phyloP scores from a whole-genome alignment of 805 yeast species.

The Saturnispora serradocipensis region DNA sequence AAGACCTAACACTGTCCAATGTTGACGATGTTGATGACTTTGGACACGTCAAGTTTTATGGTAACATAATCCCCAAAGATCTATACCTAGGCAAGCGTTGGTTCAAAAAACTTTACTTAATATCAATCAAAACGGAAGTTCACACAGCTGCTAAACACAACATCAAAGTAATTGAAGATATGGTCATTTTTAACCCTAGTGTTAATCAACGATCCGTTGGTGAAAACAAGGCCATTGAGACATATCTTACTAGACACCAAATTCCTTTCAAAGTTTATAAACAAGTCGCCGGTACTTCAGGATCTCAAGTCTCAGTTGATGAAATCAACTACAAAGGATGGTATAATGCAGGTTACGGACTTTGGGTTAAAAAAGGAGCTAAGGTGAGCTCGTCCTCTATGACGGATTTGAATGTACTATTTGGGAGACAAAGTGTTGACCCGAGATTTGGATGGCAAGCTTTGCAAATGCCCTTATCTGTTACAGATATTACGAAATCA shows the following conservation, averaged over 20 bases:
- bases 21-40: constrained; percentile 4
- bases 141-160: constrained; percentile 6
- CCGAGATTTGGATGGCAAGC: constrained; percentile 64
- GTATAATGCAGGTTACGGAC: constrained; percentile 29
- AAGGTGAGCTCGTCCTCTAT: constrained; percentile 30
- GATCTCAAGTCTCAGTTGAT: background rate
- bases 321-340: constrained; percentile 8
- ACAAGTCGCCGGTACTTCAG: constrained; percentile 3
- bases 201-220: background rate
- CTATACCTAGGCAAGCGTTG: constrained; percentile 1
- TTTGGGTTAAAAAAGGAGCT: constrained; percentile 52
- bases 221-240: background rate
- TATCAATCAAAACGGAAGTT: constrained; percentile 1
- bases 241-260: background rate
- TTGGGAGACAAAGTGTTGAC: constrained; percentile 64
- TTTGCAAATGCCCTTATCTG: constrained; percentile 6
- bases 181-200: constrained; percentile 1
- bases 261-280: constrained; percentile 6
- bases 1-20: background rate
- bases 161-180: constrained; percentile 5
- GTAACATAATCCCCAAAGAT: constrained; percentile 3
- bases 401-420: constrained; percentile 58
- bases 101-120: constrained; percentile 2
- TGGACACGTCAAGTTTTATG: constrained; percentile 5
- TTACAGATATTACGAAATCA: constrained; percentile 1